Evolutionary conservation across 805 yeast genomes (phyloP), one percentile per base, ranked within the genome.

Genomic region (Saccharomyces mikatae): DNA sequence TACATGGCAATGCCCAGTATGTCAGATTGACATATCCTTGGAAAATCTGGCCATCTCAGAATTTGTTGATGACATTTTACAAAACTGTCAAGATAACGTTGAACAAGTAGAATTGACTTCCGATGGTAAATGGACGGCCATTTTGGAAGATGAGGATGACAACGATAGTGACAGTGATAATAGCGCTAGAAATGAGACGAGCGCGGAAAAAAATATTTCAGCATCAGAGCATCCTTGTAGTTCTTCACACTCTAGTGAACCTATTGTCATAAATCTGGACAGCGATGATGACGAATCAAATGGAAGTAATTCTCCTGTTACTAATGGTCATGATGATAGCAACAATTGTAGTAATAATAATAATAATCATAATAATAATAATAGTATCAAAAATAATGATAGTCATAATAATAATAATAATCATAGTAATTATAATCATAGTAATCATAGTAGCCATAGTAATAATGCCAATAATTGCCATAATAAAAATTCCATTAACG

Each of bases 1-100:
- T 0, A 80, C 87, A 0, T 92, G 97, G 97, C 72, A 73, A 51
- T 94, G 99, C 65, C 97, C 97, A 0, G 77, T 89, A 3, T 94
- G 99, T 66, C 80, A 79, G 57, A 72, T 70, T 4, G 65, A 64
- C 2, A 71, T 89, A 2, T 70, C 74, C 1, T 72, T 83, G 14
- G 77, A 78, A 14, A 84, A 84, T 57, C 66, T 94, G 52, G 83
- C 86, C 0, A 73, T 90, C 0, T 89, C 88, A 59, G 96, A 88
- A 57, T 92, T 82, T 65, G 80, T 88, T 50, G 64, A 68, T 46
- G 86, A 85, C 13, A 81, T 92, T 50, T 63, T 92, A 22, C 65
- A 75, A 1, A 63, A 66, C 1, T 82, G 90, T 0, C 65, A 70
- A 1, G 79, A 75, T 1, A 81, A 81, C 11, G 81, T 79, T 2